Conservation (phyloP, 176 grass and related monocot species). For the Cocos nucifera region DNA sequence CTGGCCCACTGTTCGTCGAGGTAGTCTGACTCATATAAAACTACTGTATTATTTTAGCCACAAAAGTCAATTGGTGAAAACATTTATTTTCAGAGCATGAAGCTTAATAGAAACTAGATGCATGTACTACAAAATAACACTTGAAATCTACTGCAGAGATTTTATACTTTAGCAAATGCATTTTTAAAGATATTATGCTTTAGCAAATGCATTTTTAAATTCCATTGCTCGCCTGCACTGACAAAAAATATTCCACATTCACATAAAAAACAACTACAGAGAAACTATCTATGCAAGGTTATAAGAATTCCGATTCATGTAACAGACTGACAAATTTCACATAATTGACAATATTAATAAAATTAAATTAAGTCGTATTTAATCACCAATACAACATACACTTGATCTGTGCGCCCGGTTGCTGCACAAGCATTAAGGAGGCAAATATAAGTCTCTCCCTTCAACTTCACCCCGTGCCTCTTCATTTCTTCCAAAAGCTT, state of each 20-base stretch:
- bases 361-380: too few relatives aligned
- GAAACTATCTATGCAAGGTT: too few relatives aligned
- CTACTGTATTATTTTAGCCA: too few relatives aligned
- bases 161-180: conserved; percentile 5
- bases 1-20: background rate
- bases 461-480: conserved; percentile 66
- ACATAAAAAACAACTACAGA: too few relatives aligned
- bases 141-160: background rate
- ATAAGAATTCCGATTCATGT: background rate
- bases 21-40: too few relatives aligned
- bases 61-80: background rate
- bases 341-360: background rate
- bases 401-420: conserved; percentile 74
- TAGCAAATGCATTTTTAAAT: background rate
- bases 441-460: conserved; percentile 92
- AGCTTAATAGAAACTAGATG: background rate
- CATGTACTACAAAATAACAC: background rate
- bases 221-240: too few relatives aligned
- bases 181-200: conserved; percentile 3
- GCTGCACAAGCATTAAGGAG: conserved; percentile 82
- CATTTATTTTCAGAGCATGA: background rate
- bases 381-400: conserved; percentile 26
- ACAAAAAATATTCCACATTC: too few relatives aligned
- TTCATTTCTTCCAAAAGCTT: conserved; percentile 99
- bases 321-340: background rate